These are phyloP conservation scores for Protea cynaroides DNA, from an alignment of 164 flowering plant species.

Conservation along the genomic window DNA sequence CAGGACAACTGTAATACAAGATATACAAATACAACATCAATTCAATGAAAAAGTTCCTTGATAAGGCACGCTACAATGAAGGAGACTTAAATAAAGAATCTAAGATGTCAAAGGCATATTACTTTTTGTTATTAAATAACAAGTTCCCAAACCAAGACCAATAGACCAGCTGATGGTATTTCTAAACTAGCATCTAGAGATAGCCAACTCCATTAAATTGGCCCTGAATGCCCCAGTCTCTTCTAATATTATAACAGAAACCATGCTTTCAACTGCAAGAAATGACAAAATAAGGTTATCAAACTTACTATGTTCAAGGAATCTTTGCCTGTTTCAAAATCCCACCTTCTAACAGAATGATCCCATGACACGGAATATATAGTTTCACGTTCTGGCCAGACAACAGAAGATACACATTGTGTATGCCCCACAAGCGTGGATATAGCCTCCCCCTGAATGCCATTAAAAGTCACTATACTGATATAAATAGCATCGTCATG, in stretches of 20 bases:
- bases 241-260: not conserved
- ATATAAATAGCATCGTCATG: not conserved
- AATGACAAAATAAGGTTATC: not conserved
- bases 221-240: too few species aligned
- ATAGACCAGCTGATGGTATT: not conserved
- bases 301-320: constrained; percentile 47
- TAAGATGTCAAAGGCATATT: too few species aligned
- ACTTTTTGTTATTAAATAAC: too few species aligned
- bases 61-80: not conserved
- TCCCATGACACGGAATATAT: constrained; percentile 96
- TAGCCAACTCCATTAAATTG: too few species aligned
- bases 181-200: not conserved
- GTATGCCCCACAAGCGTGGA: constrained; percentile 83
- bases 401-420: constrained; percentile 78
- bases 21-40: not conserved
- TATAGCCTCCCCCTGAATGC: constrained; percentile 59
- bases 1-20: not conserved
- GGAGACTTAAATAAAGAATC: too few species aligned
- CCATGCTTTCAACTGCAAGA: not conserved
- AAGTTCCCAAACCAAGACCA: not conserved
- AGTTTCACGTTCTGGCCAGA: constrained; percentile 61
- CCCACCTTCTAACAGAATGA: constrained; percentile 86
- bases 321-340: constrained; percentile 80
- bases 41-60: not conserved
- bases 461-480: constrained; percentile 4